Percentiles rank a stretch among this genome's conserved stretches.
phyloP scores from a whole-genome alignment of 2,329 filamentous ascomycete genomes.

The Herpotrichia juniperi region DNA sequence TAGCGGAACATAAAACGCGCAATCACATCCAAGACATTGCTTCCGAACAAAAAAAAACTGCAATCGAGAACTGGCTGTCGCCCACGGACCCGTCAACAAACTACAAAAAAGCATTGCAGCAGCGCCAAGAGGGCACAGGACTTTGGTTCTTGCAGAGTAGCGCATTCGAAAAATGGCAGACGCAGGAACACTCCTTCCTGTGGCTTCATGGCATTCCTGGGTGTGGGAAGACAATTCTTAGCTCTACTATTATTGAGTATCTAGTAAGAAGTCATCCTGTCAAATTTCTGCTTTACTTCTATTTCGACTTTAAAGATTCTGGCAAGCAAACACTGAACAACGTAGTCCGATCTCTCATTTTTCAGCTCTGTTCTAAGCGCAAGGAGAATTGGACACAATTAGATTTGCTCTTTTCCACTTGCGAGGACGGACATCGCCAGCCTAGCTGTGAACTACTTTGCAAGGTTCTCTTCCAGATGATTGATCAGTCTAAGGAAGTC shows the following conservation, averaged over 20 bases:
- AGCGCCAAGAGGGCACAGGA: conserved; percentile 26
- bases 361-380: conserved; percentile 33
- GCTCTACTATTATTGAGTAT: no score
- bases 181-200: no score
- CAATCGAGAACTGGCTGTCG: conserved; percentile 29
- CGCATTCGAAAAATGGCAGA: conserved; percentile 34
- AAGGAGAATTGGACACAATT: conserved; percentile 18
- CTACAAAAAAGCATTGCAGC: conserved; percentile 25
- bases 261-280: neutral
- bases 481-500: conserved; percentile 23
- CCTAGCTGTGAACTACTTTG: conserved; percentile 29
- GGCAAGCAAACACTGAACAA: conserved; percentile 35
- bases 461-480: conserved; percentile 22
- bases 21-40: no score
- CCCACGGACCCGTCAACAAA: conserved; percentile 39
- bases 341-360: conserved; percentile 40
- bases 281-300: neutral
- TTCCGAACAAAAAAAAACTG: no score
- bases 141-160: conserved; percentile 29
- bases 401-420: conserved; percentile 31
- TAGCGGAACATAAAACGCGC: no score
- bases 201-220: no score
- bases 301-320: neutral
- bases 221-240: no score
- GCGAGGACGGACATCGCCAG: conserved; percentile 23